Evolutionary conservation across 2,329 filamentous ascomycete species (phyloP), one percentile per base, ranked within the genome.

Genomic region (Colletotrichum abscissum): DNA sequence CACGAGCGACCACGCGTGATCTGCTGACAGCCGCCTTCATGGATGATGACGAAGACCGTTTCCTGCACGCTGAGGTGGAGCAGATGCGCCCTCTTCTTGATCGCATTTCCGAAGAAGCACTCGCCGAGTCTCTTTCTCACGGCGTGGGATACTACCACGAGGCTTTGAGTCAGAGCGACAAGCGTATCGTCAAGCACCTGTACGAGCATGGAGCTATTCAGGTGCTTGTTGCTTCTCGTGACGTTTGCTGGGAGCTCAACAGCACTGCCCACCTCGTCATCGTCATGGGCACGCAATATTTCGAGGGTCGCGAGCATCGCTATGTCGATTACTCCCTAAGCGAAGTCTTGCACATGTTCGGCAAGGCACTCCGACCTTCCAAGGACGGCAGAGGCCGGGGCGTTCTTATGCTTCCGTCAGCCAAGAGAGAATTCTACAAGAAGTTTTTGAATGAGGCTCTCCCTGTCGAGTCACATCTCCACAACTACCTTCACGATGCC

Each of bases 61-160:
- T 99, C 86, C 86, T 99, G 58, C 93, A 98, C 78, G 92, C 95
- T 8, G 92, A 97, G 70, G 87, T 93, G 3, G 91, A 95, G 65
- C 94, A 98, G 79, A 91, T 99, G 78, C 88, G 89, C 38, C 95
- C 95, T 19, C 88, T 98, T 30, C 88, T 99, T 26, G 92, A 93
- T 63, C 92, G 93, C 63, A 89, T 99, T 63, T 92, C 97, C 73
- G 97, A 99, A 81, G 92, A 92, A 75, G 93, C 95, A 1, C 88
- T 99, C 19, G 94, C 94, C 0, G 95, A 98, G 80, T 95, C 96
- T 0, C 87, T 99, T 19, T 94, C 94, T 0, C 97, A 99, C 80
- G 97, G 97, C 77, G 94, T 99, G 77, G 97, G 95, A 2, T 99
- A 99, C 84, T 98, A 96, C 82, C 97, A 99, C 79, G 97, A 99